phyloP scores from a whole-genome alignment of 257 asterid genomes.

The Solanum chilense region DNA sequence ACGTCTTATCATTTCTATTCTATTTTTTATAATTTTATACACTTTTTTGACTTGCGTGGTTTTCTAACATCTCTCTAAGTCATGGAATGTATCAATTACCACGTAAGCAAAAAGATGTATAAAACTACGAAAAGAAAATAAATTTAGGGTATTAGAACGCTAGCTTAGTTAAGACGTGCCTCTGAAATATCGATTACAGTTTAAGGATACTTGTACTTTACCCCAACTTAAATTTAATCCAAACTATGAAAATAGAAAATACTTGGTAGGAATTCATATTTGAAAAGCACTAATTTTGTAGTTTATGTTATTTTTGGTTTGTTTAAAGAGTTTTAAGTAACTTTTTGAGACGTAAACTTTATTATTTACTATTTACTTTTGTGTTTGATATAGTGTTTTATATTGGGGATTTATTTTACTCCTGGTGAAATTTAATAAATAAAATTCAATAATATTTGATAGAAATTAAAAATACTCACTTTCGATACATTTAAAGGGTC shows the following conservation, averaged over 20 bases:
- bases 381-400: neutral
- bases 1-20: fast-evolving
- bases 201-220: fast-evolving
- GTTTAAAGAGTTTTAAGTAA: neutral
- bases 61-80: neutral
- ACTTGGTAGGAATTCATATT: neutral
- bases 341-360: neutral
- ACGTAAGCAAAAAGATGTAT: fast-evolving
- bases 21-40: too few species aligned
- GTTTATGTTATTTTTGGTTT: neutral
- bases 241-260: neutral
- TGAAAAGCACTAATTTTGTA: neutral
- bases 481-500: neutral
- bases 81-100: fast-evolving
- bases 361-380: too few species aligned
- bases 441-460: neutral
- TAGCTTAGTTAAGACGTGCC: fast-evolving
- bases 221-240: neutral
- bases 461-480: neutral
- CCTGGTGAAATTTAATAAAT: neutral
- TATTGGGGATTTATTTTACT: neutral
- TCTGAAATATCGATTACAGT: fast-evolving
- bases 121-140: fast-evolving
- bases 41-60: fast-evolving
- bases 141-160: fast-evolving